Base-by-base conservation (phyloP, 2,329 filamentous ascomycete species). In the Penicillium sp. region DNA sequence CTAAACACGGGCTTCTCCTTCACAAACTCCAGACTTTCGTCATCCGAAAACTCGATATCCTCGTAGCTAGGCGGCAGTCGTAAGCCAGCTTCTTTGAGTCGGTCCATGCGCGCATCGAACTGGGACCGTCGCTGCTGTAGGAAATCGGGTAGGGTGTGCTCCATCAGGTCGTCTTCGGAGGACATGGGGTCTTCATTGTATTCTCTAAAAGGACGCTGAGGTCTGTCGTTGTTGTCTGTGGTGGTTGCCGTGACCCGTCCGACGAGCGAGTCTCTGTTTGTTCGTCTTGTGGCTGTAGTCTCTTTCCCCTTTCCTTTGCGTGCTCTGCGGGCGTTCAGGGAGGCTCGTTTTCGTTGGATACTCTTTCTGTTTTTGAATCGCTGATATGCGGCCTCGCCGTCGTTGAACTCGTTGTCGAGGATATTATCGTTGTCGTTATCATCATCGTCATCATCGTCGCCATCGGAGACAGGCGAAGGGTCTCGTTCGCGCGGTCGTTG, bases 31-130 rank as follows among this genome's bases (percentile, higher is more conserved):
- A 87, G 69, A 5, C 76, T 74, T 52, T 88, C 84, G 59, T 87
- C 81, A 51, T 91, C 89, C 0, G 87, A 89, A 62, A 96, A 92
- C 9, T 88, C 80, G 16, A 97, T 79, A 48, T 86, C 85, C 1
- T 86, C 82, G 67, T 88, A 96, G 49, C 83, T 82, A 0, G 94
- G 94, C 0, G 94, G 91, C 2, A 95, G 71, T 60, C 83, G 86
- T 45, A 97, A 75, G 0, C 88, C 90, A 5, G 82, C 83, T 55
- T 88, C 83, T 57, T 85, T 83, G 47, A 91, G 74, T 26, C 71
- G 71, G 35, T 84, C 78, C 47, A 75, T 76, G n/a, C 80, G 77
- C 47, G 79, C 74, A 55, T 94, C 87, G 65, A 96, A 92, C 21
- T 79, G 74, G n/a, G 71, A 76, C 23, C 88, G 82, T n/a, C 93